Percentiles rank a stretch among this genome's conserved stretches.
These are phyloP conservation scores for Cylindrotheca fusiformis DNA, from an alignment of 108 stramenopile genomes.

Conservation along the genomic window DNA sequence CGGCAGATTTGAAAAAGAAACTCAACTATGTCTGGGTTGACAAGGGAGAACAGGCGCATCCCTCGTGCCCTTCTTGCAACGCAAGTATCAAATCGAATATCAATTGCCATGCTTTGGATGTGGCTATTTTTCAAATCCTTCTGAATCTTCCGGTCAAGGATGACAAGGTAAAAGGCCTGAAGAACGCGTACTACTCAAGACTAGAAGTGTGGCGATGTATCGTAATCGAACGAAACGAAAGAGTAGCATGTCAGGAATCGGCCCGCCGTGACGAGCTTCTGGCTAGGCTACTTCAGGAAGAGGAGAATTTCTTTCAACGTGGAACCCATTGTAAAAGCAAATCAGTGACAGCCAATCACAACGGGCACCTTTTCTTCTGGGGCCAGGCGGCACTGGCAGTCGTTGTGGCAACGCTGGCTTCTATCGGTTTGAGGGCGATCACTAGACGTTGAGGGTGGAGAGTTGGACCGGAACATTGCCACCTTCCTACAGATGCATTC, in stretches of 20 bases:
- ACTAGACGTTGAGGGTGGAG: constrained; percentile 14
- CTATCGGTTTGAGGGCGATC: constrained; percentile 16
- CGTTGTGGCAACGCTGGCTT: constrained; percentile 17
- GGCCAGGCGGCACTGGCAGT: constrained; percentile 27
- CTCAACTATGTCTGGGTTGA: constrained; percentile 20
- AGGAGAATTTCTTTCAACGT: constrained; percentile 22
- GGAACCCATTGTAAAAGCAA: constrained; percentile 1
- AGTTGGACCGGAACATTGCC: too few species aligned
- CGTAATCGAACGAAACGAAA: constrained; percentile 15
- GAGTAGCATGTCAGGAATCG: not conserved
- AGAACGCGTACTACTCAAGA: constrained; percentile 28
- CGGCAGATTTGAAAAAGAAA: constrained; percentile 1
- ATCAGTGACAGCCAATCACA: constrained; percentile 8
- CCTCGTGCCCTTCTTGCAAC: constrained; percentile 23
- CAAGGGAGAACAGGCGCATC: not conserved
- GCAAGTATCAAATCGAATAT: constrained; percentile 4
- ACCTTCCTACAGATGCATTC: too few species aligned
- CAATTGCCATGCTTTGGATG: constrained; percentile 35
- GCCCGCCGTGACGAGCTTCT: constrained; percentile 24
- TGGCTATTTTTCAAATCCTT: constrained; percentile 30
- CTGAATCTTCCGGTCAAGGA: constrained; percentile 7
- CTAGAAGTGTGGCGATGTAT: constrained; percentile 25
- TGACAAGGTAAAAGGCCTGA: constrained; percentile 2
- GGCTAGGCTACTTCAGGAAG: constrained; percentile 35
- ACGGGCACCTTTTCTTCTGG: constrained; percentile 3